Evolutionary conservation across 768 basidiomycete genomes (phyloP).

Genomic region (Strobilomyces echinocephalus): DNA sequence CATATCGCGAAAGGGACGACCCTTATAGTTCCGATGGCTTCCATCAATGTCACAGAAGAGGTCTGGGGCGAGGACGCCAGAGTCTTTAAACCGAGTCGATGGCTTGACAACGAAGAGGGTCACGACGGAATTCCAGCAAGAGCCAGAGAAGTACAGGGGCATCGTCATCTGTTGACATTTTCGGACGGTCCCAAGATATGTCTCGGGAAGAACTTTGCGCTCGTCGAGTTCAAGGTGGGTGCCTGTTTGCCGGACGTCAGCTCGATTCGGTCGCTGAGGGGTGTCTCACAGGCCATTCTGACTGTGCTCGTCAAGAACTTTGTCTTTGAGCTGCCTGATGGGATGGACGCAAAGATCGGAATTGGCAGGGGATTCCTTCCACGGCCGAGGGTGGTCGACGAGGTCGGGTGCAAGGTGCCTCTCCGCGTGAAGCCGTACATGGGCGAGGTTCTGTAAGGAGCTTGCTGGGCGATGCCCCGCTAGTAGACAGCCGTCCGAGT

Average conservation of each 20-base stretch:
- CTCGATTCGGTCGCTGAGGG: background rate
- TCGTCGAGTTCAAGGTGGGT: slow-evolving; percentile 33
- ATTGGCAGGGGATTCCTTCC: slow-evolving; percentile 11
- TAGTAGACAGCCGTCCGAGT: no score
- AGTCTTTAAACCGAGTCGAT: background rate
- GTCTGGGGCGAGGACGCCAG: background rate
- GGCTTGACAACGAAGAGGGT: slow-evolving; percentile 27
- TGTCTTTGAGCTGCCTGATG: slow-evolving; percentile 30
- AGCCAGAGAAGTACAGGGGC: slow-evolving; percentile 42
- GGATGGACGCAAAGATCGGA: slow-evolving; percentile 25
- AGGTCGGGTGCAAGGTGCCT: slow-evolving; percentile 24
- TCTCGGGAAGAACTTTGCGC: slow-evolving; percentile 46
- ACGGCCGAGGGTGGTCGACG: slow-evolving; percentile 3
- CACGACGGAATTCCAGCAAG: slow-evolving; percentile 10
- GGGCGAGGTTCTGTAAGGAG: background rate
- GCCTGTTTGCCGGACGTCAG: background rate
- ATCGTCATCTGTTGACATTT: slow-evolving; percentile 49
- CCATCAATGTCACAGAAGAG: slow-evolving; percentile 42
- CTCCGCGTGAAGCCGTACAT: background rate
- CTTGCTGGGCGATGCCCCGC: no score
- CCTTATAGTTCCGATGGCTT: slow-evolving; percentile 39
- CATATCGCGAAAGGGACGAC: slow-evolving; percentile 43
- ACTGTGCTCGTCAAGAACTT: slow-evolving; percentile 20
- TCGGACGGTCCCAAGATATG: slow-evolving; percentile 48
- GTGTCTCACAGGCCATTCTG: slow-evolving; percentile 34